These are phyloP conservation scores for Candida sp. DNA, from an alignment of 1,139 yeast species.

Conservation along the genomic window DNA sequence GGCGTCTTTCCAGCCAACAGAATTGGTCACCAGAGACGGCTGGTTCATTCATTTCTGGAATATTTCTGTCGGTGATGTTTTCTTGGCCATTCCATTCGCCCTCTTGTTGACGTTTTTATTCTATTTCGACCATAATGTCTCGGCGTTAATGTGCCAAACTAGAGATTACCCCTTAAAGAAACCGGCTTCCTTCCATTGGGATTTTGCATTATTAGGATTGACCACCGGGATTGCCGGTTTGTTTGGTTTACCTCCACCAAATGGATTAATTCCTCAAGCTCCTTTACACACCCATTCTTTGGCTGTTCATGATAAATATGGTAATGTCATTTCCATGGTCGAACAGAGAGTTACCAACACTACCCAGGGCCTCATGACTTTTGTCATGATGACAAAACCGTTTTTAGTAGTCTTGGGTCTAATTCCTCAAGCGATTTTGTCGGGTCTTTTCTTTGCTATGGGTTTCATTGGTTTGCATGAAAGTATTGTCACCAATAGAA, in stretches of 20 bases:
- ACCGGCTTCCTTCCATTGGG: slow-evolving; percentile 93
- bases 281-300: slow-evolving; percentile 86
- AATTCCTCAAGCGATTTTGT: slow-evolving; percentile 89
- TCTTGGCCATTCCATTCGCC: slow-evolving; percentile 92
- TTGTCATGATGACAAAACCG: slow-evolving; percentile 91
- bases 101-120: slow-evolving; percentile 76
- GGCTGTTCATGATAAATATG: slow-evolving; percentile 52
- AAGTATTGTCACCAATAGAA: slow-evolving; percentile 60
- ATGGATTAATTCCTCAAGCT: slow-evolving; percentile 96
- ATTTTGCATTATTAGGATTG: slow-evolving; percentile 76
- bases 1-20: slow-evolving; percentile 73
- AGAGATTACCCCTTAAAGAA: slow-evolving; percentile 76
- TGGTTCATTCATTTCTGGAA: slow-evolving; percentile 85
- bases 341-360: slow-evolving; percentile 89
- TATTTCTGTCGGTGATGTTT: slow-evolving; percentile 69
- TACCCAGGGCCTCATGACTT: slow-evolving; percentile 75
- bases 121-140: slow-evolving; percentile 90
- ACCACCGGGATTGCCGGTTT: slow-evolving; percentile 87
- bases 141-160: slow-evolving; percentile 88
- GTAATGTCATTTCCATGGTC: slow-evolving; percentile 58
- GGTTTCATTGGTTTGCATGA: slow-evolving; percentile 78
- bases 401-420: slow-evolving; percentile 72
- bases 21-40: slow-evolving; percentile 41
- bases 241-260: slow-evolving; percentile 92
- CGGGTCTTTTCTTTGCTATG: slow-evolving; percentile 93